Evolutionary conservation across 2,329 filamentous ascomycete species (phyloP).

Genomic region (Cytospora piceicola): DNA sequence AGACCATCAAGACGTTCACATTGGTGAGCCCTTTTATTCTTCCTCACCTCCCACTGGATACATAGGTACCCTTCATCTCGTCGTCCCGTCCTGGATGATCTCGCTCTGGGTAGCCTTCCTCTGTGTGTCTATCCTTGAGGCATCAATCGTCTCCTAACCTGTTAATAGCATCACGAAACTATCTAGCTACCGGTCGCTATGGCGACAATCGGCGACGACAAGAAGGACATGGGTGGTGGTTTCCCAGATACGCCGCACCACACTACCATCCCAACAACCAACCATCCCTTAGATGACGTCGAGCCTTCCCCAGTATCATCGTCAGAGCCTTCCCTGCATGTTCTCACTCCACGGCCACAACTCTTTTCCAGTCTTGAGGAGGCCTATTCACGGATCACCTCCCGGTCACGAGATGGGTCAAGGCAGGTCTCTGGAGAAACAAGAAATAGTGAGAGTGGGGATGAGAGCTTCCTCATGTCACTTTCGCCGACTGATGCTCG

Average conservation of each 20-base stretch:
- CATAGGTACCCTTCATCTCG: neutral
- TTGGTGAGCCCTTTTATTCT: neutral
- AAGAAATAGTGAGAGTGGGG: neutral
- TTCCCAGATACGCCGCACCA: neutral
- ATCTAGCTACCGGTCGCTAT: neutral
- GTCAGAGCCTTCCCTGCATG: neutral
- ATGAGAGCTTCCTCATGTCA: constrained; percentile 5
- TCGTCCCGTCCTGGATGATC: neutral
- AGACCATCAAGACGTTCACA: neutral
- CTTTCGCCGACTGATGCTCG: constrained; percentile 12
- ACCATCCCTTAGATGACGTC: neutral
- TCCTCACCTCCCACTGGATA: neutral
- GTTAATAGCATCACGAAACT: neutral
- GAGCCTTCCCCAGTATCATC: neutral
- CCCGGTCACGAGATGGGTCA: constrained; percentile 28
- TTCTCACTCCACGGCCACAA: constrained; percentile 39
- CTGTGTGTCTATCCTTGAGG: neutral
- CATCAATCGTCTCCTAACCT: neutral
- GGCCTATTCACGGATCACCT: constrained; percentile 46
- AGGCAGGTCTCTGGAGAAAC: constrained; percentile 20
- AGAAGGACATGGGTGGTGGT: neutral
- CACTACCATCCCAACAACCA: neutral
- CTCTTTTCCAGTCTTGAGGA: constrained; percentile 45
- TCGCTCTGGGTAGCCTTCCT: neutral
- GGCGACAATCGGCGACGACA: neutral